A percentile compares a stretch with the other conserved stretches of the same genome.
Conservation (phyloP, 1,284 basidiomycete genomes). For the Irpex sp. region DNA sequence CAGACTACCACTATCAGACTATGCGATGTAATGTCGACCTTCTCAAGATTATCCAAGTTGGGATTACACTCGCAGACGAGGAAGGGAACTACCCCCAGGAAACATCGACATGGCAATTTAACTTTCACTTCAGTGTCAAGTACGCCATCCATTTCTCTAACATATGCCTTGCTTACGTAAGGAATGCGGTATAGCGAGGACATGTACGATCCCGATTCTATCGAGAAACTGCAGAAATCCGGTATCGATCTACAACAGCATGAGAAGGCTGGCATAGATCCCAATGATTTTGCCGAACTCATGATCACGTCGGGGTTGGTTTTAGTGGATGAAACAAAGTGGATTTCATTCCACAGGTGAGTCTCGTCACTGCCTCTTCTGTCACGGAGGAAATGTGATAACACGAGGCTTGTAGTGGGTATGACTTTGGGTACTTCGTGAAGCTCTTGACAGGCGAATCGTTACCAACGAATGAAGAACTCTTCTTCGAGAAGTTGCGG, state of each 20-base stretch:
- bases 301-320: slow-evolving; percentile 96
- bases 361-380: slow-evolving; percentile 27
- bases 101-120: slow-evolving; percentile 98
- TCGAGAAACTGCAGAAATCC: slow-evolving; percentile 91
- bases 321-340: slow-evolving; percentile 85
- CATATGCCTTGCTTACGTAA: slow-evolving; percentile 22
- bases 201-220: slow-evolving; percentile 97
- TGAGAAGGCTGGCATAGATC: slow-evolving; percentile 88
- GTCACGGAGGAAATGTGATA: neutral
- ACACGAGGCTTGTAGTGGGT: slow-evolving; percentile 63
- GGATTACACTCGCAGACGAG: slow-evolving; percentile 92
- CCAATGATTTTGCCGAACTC: slow-evolving; percentile 95
- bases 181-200: slow-evolving; percentile 63
- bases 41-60: slow-evolving; percentile 96
- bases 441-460: slow-evolving; percentile 90
- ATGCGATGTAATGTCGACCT: slow-evolving; percentile 99
- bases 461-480: slow-evolving; percentile 85
- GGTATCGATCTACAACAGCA: slow-evolving; percentile 96
- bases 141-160: slow-evolving; percentile 37
- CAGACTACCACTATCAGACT: slow-evolving; percentile 99
- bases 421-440: slow-evolving; percentile 99
- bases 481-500: slow-evolving; percentile 86
- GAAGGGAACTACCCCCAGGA: slow-evolving; percentile 89
- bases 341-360: slow-evolving; percentile 98
- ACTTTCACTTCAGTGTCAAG: slow-evolving; percentile 92